Base-by-base conservation (phyloP, 768 basidiomycete genomes). In the Pilatotrama ljubarskyi region DNA sequence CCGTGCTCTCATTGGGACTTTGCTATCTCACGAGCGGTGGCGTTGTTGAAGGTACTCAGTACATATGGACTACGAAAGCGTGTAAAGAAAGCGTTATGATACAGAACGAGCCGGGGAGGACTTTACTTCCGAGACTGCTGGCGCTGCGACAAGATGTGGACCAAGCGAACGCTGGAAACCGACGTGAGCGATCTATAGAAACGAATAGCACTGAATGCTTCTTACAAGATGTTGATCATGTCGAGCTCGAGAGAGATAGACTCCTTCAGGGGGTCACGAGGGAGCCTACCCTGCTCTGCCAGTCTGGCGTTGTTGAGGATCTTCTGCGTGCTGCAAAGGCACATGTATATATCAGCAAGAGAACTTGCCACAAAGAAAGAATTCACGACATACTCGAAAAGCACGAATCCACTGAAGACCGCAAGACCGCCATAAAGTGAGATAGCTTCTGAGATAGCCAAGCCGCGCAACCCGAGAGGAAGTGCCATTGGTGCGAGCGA, bases 181-280 rank as follows among this genome's bases (percentile, higher is more conserved):
- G 24, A 44, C 20, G 41, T 43, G 18, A 57, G 48, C 14, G 25
- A 58, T 37, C 6, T 51, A 55, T 22, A 49, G 25, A 5, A 54
- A 51, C 29, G 11, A 53, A 42, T n/a, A n/a, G n/a, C n/a, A 32
- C 2, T 40, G 5, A 37, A 43, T 2, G 10, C 47, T 5, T 75
- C 86, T 63, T 66, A 90, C 88, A 93, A 93, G 50, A 95, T 93
- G 73, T 95, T 94, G 69, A 95, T 84, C 83, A 93, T 88, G 68
- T 93, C 90, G 54, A 95, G 81, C 70, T 94, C 87, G 51, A 94
- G 78, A 43, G 84, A 79, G 55, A 93, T 84, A 6, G 90, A 82
- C 74, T 93, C 93, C 53, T 79, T 86, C 66, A 95, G 75, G 7
- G 93, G 86, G 72, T 95, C 93, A 29, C 81, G 78, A 44, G 82